phyloP scores from a whole-genome alignment of 2,329 filamentous ascomycete species.

The Alternaria rosae region DNA sequence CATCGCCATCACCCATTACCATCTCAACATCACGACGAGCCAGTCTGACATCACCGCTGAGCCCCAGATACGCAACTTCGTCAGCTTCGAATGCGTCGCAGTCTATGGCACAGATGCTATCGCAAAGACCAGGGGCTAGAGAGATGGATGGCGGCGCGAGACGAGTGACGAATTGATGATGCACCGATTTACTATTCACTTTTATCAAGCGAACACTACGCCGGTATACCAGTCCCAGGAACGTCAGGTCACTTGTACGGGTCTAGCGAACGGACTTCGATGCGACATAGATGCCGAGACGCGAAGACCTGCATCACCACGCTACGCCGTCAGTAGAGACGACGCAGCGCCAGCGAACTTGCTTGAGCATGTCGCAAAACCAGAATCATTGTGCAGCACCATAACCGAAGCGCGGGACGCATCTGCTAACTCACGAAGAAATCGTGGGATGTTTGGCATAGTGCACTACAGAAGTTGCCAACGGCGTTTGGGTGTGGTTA shows the following conservation, averaged over 20 bases:
- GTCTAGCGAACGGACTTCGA: background rate
- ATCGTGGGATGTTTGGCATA: background rate
- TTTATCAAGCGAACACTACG: background rate
- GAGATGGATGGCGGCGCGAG: background rate
- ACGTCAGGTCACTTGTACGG: background rate
- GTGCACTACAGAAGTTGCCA: background rate
- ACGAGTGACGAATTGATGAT: constrained; percentile 8
- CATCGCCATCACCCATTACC: constrained; percentile 12
- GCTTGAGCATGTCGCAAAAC: background rate
- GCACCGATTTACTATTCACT: background rate
- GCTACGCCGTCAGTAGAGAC: background rate
- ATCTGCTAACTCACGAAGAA: background rate
- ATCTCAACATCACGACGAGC: constrained; percentile 10
- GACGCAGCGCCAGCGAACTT: background rate
- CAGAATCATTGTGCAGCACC: background rate
- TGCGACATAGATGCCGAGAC: background rate
- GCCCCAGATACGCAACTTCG: constrained; percentile 26
- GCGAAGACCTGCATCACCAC: background rate
- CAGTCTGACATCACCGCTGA: constrained; percentile 17
- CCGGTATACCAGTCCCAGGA: background rate
- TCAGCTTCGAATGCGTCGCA: constrained; percentile 31
- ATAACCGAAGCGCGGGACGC: background rate
- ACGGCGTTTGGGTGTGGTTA: background rate
- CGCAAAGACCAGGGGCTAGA: constrained; percentile 28
- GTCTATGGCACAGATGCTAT: constrained; percentile 34